Evolutionary conservation across 192 early-diverging fungal species (phyloP).

Genomic region (Spizellomyces punctatus): DNA sequence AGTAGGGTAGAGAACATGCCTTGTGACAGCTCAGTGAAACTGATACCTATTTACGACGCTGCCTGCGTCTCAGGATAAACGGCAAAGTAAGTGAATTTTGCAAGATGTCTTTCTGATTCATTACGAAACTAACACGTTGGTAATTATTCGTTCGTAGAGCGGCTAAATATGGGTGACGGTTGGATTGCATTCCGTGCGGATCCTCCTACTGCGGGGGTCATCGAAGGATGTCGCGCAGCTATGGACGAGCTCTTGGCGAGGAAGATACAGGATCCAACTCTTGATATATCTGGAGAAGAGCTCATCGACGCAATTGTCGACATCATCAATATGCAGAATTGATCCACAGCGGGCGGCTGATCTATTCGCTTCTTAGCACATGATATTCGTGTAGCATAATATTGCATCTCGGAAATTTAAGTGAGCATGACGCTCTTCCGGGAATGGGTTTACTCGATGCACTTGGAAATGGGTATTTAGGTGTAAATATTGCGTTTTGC

Average conservation of each 20-base stretch:
- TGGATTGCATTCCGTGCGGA: slow-evolving; percentile 41
- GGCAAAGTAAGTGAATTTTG: not conserved
- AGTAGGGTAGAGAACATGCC: not conserved
- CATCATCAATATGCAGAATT: not conserved
- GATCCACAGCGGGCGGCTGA: too few species aligned
- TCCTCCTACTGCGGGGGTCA: slow-evolving; percentile 25
- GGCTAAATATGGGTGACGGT: slow-evolving; percentile 41
- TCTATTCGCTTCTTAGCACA: too few species aligned
- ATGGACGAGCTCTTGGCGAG: slow-evolving; percentile 73
- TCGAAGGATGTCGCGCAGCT: slow-evolving; percentile 53
- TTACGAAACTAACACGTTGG: not conserved
- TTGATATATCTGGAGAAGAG: not conserved
- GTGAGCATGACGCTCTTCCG: too few species aligned
- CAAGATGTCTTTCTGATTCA: not conserved
- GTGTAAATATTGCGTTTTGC: too few species aligned
- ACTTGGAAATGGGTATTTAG: too few species aligned
- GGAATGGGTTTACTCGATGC: too few species aligned
- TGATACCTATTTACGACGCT: too few species aligned
- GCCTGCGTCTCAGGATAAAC: too few species aligned
- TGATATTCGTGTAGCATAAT: too few species aligned
- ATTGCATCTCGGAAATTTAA: too few species aligned
- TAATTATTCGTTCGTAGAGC: not conserved
- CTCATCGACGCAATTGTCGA: not conserved
- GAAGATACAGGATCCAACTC: slow-evolving; percentile 73
- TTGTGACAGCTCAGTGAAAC: too few species aligned